Percentiles rank a stretch among this genome's conserved stretches.
These are phyloP conservation scores for Kuraishia hungarica DNA, from an alignment of 805 yeast species.

Conservation along the genomic window DNA sequence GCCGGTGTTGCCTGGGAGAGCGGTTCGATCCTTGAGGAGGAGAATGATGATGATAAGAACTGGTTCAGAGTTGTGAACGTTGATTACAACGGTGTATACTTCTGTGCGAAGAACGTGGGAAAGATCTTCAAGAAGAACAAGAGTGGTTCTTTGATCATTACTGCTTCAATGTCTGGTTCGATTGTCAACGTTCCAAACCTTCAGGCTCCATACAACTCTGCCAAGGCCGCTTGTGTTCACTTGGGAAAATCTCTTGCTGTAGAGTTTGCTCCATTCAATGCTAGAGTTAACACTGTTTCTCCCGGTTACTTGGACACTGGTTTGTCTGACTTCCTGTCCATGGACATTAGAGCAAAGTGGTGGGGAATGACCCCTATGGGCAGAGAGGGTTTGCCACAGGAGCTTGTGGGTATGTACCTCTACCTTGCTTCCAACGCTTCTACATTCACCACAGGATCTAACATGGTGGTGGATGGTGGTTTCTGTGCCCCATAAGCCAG, in stretches of 20 bases:
- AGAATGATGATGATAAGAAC: constrained; percentile 24
- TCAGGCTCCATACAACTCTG: constrained; percentile 41
- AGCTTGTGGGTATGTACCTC: constrained; percentile 43
- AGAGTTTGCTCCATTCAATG: constrained; percentile 38
- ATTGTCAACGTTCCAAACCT: constrained; percentile 44
- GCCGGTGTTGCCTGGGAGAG: constrained; percentile 27
- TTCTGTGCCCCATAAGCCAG: constrained; percentile 14
- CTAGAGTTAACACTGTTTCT: constrained; percentile 42
- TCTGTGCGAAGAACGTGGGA: constrained; percentile 42
- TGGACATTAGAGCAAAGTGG: constrained; percentile 19
- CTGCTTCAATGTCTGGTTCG: constrained; percentile 50
- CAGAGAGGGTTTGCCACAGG: constrained; percentile 38
- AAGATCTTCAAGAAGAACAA: constrained; percentile 36
- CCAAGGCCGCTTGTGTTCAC: constrained; percentile 41
- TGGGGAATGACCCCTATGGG: constrained; percentile 31
- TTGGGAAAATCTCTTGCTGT: constrained; percentile 37
- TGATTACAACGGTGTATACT: constrained; percentile 39
- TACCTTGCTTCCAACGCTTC: constrained; percentile 46
- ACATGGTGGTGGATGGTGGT: constrained; percentile 42
- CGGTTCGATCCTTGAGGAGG: constrained; percentile 15
- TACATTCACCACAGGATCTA: constrained; percentile 39
- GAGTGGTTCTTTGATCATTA: constrained; percentile 39
- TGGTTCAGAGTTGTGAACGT: constrained; percentile 43
- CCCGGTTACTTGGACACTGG: constrained; percentile 47
- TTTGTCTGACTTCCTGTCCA: constrained; percentile 22